phyloP scores from a whole-genome alignment of 169 alveolate genomes.

The Plasmodium vinckei region DNA sequence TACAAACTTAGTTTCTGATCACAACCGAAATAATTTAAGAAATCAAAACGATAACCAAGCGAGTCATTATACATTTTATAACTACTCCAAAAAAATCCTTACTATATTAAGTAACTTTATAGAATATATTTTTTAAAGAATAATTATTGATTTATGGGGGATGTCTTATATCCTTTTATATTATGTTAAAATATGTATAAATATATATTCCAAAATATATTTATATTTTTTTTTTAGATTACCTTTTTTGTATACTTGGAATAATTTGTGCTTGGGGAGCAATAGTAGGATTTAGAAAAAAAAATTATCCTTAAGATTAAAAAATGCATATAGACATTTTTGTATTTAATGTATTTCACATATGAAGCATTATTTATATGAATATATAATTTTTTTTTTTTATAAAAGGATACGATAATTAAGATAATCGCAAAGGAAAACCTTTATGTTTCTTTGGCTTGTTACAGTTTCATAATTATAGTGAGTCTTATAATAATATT shows the following conservation, averaged over 20 bases:
- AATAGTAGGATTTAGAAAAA: constrained; percentile 15
- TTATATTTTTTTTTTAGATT: constrained; percentile 27
- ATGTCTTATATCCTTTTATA: not conserved
- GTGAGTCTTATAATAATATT: constrained; percentile 8
- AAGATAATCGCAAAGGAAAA: constrained; percentile 37
- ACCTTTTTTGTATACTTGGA: constrained; percentile 64
- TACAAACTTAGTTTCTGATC: not conserved
- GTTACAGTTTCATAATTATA: constrained; percentile 28
- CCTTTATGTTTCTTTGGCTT: constrained; percentile 23
- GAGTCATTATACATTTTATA: not conserved
- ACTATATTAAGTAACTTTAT: constrained; percentile 4
- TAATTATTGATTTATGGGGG: not conserved
- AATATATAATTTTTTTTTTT: constrained; percentile 1
- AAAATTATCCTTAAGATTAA: not conserved
- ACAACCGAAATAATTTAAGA: not conserved
- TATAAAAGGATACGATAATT: constrained; percentile 63
- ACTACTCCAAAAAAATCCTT: constrained; percentile 2
- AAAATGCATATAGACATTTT: not conserved
- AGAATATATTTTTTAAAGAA: not conserved
- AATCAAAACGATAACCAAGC: not conserved
- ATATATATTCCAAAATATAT: not conserved
- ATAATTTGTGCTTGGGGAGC: constrained; percentile 76
- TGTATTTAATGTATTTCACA: not conserved
- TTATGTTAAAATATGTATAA: not conserved
- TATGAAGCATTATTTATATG: not conserved